Conservation (phyloP, 1,139 yeast species). For the Nakaseomyces delphensis region DNA sequence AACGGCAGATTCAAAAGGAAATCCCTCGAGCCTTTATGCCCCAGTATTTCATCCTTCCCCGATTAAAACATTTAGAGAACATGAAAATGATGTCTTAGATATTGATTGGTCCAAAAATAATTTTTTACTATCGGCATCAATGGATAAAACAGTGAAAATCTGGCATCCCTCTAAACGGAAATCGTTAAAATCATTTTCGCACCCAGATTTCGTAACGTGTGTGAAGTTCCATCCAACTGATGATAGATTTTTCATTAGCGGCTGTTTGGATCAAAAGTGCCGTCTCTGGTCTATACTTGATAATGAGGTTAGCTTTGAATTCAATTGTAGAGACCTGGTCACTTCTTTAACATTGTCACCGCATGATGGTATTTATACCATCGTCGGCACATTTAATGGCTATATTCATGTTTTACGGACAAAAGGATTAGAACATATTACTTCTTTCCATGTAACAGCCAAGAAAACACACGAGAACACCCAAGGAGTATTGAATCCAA, state of each 20-base stretch:
- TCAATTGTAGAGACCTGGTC: slow-evolving; percentile 18
- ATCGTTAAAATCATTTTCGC: slow-evolving; percentile 58
- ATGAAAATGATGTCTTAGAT: slow-evolving; percentile 58
- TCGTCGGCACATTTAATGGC: slow-evolving; percentile 82
- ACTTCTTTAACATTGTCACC: slow-evolving; percentile 19
- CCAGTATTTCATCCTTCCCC: slow-evolving; percentile 79
- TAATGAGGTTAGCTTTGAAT: slow-evolving; percentile 38
- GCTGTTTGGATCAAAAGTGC: slow-evolving; percentile 71
- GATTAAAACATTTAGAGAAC: slow-evolving; percentile 53
- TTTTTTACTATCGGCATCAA: slow-evolving; percentile 70
- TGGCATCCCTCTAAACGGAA: slow-evolving; percentile 74
- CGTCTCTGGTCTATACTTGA: slow-evolving; percentile 82
- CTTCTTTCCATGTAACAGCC: slow-evolving; percentile 47
- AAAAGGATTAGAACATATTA: slow-evolving; percentile 48
- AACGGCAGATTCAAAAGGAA: slow-evolving; percentile 6
- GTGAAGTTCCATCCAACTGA: slow-evolving; percentile 79
- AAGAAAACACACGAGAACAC: slow-evolving; percentile 18
- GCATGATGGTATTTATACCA: slow-evolving; percentile 46
- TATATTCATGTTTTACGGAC: slow-evolving; percentile 55
- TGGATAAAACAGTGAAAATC: slow-evolving; percentile 73
- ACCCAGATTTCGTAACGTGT: slow-evolving; percentile 75
- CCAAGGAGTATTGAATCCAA: slow-evolving; percentile 6
- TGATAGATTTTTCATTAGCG: slow-evolving; percentile 79
- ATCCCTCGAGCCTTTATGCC: slow-evolving; percentile 37
- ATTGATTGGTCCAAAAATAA: slow-evolving; percentile 86